Evolutionary conservation across 2,329 filamentous ascomycete species (phyloP), one percentile per base, ranked within the genome.

Genomic region (Diaporthe longicolla): DNA sequence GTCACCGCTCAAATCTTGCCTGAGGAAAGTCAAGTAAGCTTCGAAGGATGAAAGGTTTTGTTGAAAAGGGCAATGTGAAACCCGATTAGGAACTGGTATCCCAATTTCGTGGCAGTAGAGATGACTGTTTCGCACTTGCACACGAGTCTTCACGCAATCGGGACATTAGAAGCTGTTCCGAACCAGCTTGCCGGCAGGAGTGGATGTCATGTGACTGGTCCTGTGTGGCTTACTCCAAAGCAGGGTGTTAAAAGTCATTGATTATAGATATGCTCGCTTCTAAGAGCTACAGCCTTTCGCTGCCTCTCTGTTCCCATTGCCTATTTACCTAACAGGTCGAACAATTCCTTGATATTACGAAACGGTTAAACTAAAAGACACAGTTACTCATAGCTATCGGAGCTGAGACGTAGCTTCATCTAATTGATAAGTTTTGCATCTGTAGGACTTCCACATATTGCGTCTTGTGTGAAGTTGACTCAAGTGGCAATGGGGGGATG

Each of bases 121-220:
- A 19, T 19, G n/a, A 19, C 1, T 5, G 7, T 43, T 10, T 40
- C 3, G 19, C 37, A 13, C n/a, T 11, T 26, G n/a, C 37, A 63
- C 21, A 13, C 9, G 17, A 45, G 0, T 2, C n/a, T 3, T 48
- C 1, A 13, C 9, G 29, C 0, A 3, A 45, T 32, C 1, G 9
- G 3, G 24, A 45, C 3, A 17, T 5, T 8, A 19, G n/a, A 10
- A 61, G 21, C 13, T 40, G 7, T 26, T n/a, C 15, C 37, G 17
- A 61, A 7, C 6, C 15, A 17, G 54, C 26, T 17, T 58, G 29
- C 32, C 8, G 5, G 37, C 40, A 48, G 40, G 7, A 29, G 24
- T 7, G 0, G 7, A 3, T 13, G 17, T 63, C 59, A 32, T n/a
- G 10, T 15, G 15, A 32, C 40, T 29, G 21, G 17, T 21, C 4